Evolutionary conservation across 148 eudicot species (phyloP).

Genomic region (Chenopodium formosanum): DNA sequence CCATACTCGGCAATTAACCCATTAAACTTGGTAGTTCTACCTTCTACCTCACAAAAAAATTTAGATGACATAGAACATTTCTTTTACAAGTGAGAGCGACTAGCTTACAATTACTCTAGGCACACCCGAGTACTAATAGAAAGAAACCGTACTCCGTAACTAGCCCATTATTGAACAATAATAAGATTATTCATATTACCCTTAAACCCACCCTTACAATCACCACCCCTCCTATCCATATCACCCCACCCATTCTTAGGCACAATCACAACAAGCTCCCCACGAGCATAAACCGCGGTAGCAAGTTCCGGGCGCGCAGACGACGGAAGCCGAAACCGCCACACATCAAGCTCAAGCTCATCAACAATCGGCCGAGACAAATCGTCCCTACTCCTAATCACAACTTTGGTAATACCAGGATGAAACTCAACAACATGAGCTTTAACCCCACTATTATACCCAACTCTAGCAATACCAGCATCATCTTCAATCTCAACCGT

Average conservation of each 20-base stretch:
- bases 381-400: slow-evolving; percentile 34
- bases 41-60: no score
- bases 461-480: neutral
- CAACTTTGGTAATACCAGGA: slow-evolving; percentile 63
- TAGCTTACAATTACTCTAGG: neutral
- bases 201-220: slow-evolving; percentile 19
- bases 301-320: slow-evolving; percentile 56
- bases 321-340: slow-evolving; percentile 68
- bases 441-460: slow-evolving; percentile 25
- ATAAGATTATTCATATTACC: slow-evolving; percentile 31
- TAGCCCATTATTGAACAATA: slow-evolving; percentile 31
- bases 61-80: no score
- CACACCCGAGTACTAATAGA: neutral
- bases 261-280: slow-evolving; percentile 59
- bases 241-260: slow-evolving; percentile 44
- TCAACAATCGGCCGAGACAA: slow-evolving; percentile 26
- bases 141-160: no score
- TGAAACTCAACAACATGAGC: slow-evolving; percentile 51
- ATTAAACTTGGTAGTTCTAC: neutral
- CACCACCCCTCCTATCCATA: slow-evolving; percentile 3
- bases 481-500: slow-evolving; percentile 25
- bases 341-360: slow-evolving; percentile 51
- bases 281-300: slow-evolving; percentile 42
- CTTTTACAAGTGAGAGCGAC: no score
- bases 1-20: neutral